Percentiles rank a stretch among this genome's conserved stretches.
Conservation (phyloP, 768 basidiomycete species). For the Tephrocybe sp. region DNA sequence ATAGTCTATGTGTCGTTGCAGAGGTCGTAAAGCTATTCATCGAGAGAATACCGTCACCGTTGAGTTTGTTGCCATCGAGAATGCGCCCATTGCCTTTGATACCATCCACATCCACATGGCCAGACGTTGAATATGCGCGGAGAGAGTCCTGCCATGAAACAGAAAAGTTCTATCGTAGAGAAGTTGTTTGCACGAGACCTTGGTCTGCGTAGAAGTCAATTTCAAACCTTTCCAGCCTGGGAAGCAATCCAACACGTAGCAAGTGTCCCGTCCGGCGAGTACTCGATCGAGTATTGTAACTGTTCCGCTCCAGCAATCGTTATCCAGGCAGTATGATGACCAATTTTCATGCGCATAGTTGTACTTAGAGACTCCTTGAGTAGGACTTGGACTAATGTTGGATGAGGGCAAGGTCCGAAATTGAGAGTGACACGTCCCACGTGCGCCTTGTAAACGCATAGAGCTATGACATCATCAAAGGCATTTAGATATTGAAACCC, state of each 20-base stretch:
- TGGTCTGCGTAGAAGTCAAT: too few species aligned
- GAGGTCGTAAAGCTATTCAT: slow-evolving; percentile 1
- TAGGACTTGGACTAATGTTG: too few species aligned
- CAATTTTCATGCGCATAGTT: slow-evolving; percentile 11
- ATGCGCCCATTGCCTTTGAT: neutral
- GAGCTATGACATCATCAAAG: too few species aligned
- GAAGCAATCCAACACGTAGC: slow-evolving; percentile 26
- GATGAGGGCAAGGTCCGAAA: too few species aligned
- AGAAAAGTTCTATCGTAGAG: slow-evolving; percentile 14
- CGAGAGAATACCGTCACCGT: neutral
- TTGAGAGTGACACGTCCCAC: too few species aligned
- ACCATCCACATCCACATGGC: slow-evolving; percentile 15
- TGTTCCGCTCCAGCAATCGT: slow-evolving; percentile 13
- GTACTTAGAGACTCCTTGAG: too few species aligned
- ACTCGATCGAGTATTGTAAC: slow-evolving; percentile 15
- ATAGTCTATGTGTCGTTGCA: slow-evolving; percentile 9
- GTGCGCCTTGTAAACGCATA: too few species aligned
- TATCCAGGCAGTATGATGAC: slow-evolving; percentile 20
- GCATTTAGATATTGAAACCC: too few species aligned
- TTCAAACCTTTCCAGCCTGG: slow-evolving; percentile 23
- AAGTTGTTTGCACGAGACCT: too few species aligned
- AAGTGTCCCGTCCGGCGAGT: slow-evolving; percentile 11
- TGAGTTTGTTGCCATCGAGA: neutral
- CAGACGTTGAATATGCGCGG: neutral
- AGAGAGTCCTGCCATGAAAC: slow-evolving; percentile 15